A percentile compares a stretch with the other conserved stretches of the same genome.
Conservation (phyloP, 345 rosid species). For the Cardamine chenopodiifolia region DNA sequence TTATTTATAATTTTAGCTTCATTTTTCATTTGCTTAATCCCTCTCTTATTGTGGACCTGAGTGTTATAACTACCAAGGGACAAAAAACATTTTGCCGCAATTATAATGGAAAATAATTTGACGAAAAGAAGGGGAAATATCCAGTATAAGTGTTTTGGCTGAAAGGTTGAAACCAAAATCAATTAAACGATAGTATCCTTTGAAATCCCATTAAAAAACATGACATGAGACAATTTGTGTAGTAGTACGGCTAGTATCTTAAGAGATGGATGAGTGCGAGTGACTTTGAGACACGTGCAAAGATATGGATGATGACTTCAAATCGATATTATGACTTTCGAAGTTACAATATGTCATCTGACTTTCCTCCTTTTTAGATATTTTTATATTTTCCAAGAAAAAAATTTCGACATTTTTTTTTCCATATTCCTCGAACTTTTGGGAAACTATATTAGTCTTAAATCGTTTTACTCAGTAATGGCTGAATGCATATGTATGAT, state of each 20-base stretch:
- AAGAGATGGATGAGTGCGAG: constrained; percentile 28
- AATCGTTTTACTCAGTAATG: neutral
- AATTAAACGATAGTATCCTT: neutral
- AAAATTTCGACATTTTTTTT: neutral
- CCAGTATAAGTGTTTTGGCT: neutral
- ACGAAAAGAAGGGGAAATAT: neutral
- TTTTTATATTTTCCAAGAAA: neutral
- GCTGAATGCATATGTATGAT: neutral
- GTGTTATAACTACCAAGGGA: too few relatives aligned
- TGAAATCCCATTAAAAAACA: constrained; percentile 22
- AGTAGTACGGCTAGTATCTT: constrained; percentile 39
- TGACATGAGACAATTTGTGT: constrained; percentile 38
- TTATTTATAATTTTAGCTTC: neutral
- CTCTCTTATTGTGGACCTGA: constrained; percentile 8
- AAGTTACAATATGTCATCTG: constrained; percentile 32
- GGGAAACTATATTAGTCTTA: neutral
- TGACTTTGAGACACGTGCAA: constrained; percentile 38
- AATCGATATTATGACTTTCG: constrained; percentile 31
- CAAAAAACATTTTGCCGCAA: constrained; percentile 22
- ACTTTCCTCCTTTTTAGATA: constrained; percentile 13
- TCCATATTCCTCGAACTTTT: neutral
- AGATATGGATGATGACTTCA: constrained; percentile 42
- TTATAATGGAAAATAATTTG: neutral
- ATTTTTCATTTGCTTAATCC: neutral
- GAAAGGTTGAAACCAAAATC: constrained; percentile 18